Conservation (phyloP, 2,329 filamentous ascomycete genomes). For the Scedosporium apiospermum region DNA sequence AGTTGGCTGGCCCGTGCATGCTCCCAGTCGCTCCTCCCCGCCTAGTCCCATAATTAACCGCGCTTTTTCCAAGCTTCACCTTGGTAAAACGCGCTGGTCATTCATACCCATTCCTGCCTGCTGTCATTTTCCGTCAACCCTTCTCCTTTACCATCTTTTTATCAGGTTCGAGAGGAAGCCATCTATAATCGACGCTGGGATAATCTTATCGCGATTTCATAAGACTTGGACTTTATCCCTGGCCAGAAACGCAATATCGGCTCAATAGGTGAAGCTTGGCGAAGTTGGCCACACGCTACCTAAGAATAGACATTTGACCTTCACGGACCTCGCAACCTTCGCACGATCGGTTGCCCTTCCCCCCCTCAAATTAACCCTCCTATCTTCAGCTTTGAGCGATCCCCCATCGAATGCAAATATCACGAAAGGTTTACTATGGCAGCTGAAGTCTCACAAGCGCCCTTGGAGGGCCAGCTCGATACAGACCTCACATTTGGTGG, state of each 20-base stretch:
- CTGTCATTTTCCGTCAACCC: neutral
- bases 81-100: neutral
- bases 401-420: neutral
- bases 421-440: conserved; percentile 5
- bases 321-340: neutral
- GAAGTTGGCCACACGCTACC: no score
- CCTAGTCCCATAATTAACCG: neutral
- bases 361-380: neutral
- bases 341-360: neutral
- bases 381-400: neutral
- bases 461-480: conserved; percentile 15
- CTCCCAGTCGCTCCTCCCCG: neutral
- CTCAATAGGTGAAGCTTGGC: no score
- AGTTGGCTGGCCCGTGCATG: neutral
- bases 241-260: no score
- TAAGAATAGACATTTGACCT: no score
- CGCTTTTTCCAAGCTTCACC: conserved; percentile 4
- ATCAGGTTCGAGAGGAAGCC: neutral
- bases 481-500: conserved; percentile 30
- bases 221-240: no score
- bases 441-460: conserved; percentile 13
- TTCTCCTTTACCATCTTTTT: neutral
- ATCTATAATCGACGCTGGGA: neutral
- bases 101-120: neutral
- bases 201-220: neutral